These are phyloP conservation scores for Pseudogymnoascus sp. DNA, from an alignment of 2,329 filamentous ascomycete genomes.

Conservation along the genomic window DNA sequence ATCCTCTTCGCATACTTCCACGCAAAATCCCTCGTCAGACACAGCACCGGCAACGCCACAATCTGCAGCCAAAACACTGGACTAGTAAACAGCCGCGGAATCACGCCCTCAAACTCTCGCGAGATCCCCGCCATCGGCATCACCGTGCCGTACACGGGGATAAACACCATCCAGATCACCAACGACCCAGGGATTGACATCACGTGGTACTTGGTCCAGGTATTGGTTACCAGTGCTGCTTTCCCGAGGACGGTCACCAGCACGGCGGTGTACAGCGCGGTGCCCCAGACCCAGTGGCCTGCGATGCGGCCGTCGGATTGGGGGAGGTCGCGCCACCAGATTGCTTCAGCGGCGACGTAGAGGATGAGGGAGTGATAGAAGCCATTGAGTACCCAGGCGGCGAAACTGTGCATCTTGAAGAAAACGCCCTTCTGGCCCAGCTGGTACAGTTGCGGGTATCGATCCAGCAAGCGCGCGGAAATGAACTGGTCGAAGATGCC, in stretches of 20 bases:
- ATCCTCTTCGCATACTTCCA: slow-evolving; percentile 98
- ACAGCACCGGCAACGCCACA: slow-evolving; percentile 71
- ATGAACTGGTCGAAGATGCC: slow-evolving; percentile 98
- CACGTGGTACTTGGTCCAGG: slow-evolving; percentile 98
- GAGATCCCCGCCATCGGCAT: slow-evolving; percentile 79
- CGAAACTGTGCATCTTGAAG: slow-evolving; percentile 89
- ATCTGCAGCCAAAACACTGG: slow-evolving; percentile 89
- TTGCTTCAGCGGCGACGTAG: slow-evolving; percentile 76
- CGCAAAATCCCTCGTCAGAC: slow-evolving; percentile 78
- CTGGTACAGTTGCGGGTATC: slow-evolving; percentile 92
- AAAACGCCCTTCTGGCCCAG: slow-evolving; percentile 89
- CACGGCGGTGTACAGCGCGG: slow-evolving; percentile 88
- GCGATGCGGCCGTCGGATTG: slow-evolving; percentile 72
- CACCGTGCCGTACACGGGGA: slow-evolving; percentile 79
- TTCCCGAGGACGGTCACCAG: slow-evolving; percentile 90
- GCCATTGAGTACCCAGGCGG: slow-evolving; percentile 86
- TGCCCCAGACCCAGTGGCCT: slow-evolving; percentile 98
- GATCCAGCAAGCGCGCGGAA: slow-evolving; percentile 83
- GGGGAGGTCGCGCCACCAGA: slow-evolving; percentile 76
- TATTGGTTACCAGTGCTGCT: slow-evolving; percentile 87
- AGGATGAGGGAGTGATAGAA: slow-evolving; percentile 92
- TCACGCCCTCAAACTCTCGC: slow-evolving; percentile 75
- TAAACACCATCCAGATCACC: slow-evolving; percentile 82
- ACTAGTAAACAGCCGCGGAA: slow-evolving; percentile 71
- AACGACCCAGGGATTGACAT: slow-evolving; percentile 92